These are phyloP conservation scores for Corynespora cassiicola DNA, from an alignment of 2,329 filamentous ascomycete genomes.

Conservation along the genomic window DNA sequence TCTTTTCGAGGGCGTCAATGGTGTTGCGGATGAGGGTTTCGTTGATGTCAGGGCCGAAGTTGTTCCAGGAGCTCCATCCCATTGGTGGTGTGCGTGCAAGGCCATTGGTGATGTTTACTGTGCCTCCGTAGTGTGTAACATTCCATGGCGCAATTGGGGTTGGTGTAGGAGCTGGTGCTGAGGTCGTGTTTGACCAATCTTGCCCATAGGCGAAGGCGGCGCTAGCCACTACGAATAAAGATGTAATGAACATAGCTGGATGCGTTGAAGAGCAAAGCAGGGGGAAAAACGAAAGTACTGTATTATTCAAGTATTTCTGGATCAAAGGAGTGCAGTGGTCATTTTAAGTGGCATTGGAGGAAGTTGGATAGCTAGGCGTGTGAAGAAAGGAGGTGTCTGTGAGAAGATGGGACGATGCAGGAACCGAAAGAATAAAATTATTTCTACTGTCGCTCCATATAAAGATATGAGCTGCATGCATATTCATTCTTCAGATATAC, in stretches of 20 bases:
- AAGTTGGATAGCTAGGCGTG: too few species aligned
- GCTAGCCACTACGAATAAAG: conserved; percentile 3
- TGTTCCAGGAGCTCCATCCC: conserved; percentile 30
- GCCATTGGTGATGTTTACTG: conserved; percentile 25
- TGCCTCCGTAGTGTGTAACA: conserved; percentile 20
- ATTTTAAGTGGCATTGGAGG: too few species aligned
- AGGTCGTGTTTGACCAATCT: conserved; percentile 15
- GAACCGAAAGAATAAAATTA: conserved; percentile 16
- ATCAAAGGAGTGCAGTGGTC: too few species aligned
- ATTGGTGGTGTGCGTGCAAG: conserved; percentile 27
- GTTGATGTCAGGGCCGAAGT: conserved; percentile 28
- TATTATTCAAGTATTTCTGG: background rate
- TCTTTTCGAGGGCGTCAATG: conserved; percentile 20
- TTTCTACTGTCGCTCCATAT: conserved; percentile 13
- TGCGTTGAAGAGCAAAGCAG: too few species aligned
- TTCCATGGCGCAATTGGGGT: conserved; percentile 20
- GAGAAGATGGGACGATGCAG: conserved; percentile 12
- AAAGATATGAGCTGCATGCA: conserved; percentile 15
- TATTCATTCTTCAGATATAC: too few species aligned
- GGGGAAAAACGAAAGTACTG: too few species aligned
- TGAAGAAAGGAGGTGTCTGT: background rate
- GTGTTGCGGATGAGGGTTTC: conserved; percentile 23
- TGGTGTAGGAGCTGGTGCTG: conserved; percentile 12
- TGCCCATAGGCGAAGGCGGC: conserved; percentile 14
- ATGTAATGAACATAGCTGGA: conserved; percentile 11